Percentiles rank a stretch among this genome's conserved stretches.
Evolutionary conservation across 2,329 filamentous ascomycete species (phyloP).

Genomic region (Cordyceps javanica): DNA sequence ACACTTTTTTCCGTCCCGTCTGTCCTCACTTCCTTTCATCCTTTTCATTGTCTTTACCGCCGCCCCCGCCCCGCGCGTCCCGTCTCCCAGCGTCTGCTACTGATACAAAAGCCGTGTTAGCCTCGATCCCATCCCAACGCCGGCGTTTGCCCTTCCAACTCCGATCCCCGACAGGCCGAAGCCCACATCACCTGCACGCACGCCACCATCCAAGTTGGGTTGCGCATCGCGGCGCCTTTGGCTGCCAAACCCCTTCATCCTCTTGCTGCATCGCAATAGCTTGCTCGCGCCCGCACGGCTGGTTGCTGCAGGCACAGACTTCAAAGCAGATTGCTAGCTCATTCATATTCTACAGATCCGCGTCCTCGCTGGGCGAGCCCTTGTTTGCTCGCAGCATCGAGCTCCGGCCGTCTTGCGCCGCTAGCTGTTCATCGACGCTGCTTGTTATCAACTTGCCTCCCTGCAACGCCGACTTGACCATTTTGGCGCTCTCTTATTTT

Average conservation of each 20-base stretch:
- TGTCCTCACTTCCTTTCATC: background rate
- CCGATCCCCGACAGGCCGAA: slow-evolving; percentile 8
- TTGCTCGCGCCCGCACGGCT: background rate
- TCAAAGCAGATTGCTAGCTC: background rate
- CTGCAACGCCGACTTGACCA: background rate
- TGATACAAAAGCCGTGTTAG: background rate
- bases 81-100: background rate
- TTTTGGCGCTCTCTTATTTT: background rate
- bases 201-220: background rate
- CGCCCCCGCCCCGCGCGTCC: background rate
- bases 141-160: background rate
- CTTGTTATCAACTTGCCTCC: background rate
- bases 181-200: background rate
- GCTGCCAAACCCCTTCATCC: background rate
- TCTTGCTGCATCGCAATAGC: background rate
- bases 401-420: background rate
- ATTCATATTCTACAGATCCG: background rate
- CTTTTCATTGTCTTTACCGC: background rate
- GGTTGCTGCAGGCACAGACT: background rate
- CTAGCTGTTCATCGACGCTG: background rate
- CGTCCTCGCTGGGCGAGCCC: background rate
- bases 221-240: background rate
- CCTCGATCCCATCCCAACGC: background rate
- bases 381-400: background rate
- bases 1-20: background rate